These are phyloP conservation scores for Syzygium jambos DNA, from an alignment of 345 rosid species.

Conservation along the genomic window DNA sequence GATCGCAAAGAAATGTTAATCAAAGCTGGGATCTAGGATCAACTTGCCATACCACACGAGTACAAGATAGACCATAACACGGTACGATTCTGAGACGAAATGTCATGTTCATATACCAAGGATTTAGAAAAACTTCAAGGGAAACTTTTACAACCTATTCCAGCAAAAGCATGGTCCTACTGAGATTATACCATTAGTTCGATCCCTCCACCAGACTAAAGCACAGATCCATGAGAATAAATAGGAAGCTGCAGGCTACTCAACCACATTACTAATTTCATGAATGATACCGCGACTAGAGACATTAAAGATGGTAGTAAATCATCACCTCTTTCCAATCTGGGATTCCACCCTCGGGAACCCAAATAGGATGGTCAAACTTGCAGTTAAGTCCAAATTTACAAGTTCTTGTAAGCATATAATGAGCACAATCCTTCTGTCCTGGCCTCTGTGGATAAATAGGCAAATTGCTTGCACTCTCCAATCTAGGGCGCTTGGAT, in stretches of 20 bases:
- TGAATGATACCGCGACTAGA: slow-evolving; percentile 4
- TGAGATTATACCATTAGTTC: background rate
- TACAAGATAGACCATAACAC: background rate
- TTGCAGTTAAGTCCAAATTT: slow-evolving; percentile 98
- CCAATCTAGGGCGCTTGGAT: slow-evolving; percentile 89
- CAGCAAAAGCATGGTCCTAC: background rate
- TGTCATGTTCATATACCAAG: background rate
- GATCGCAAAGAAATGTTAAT: background rate
- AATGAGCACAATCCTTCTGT: slow-evolving; percentile 98
- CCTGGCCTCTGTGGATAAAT: slow-evolving; percentile 95
- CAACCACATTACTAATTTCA: background rate
- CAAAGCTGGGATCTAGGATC: background rate
- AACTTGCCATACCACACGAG: background rate
- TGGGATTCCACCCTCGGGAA: slow-evolving; percentile 99
- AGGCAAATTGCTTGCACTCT: slow-evolving; percentile 76
- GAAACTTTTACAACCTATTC: background rate
- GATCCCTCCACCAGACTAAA: background rate
- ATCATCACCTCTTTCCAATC: slow-evolving; percentile 99
- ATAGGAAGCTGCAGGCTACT: background rate
- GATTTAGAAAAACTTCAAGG: background rate
- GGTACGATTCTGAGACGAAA: background rate
- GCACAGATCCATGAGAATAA: background rate
- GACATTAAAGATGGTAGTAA: slow-evolving; percentile 42
- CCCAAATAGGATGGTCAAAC: slow-evolving; percentile 99
- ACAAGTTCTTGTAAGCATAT: slow-evolving; percentile 99